Base-by-base conservation (phyloP, 257 asterid species). In the Forsythia viridissima region DNA sequence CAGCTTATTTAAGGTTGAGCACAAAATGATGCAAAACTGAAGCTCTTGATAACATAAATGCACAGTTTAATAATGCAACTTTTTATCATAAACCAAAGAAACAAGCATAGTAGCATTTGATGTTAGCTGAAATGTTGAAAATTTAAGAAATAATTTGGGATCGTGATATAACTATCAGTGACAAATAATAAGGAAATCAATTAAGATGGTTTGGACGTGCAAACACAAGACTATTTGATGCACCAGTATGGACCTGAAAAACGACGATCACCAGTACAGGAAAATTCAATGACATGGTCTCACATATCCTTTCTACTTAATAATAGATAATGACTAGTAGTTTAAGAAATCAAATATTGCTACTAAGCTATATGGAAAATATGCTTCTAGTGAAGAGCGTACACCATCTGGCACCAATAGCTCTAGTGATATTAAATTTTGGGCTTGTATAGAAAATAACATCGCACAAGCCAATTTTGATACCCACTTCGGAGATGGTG, bases 331-430 rank as follows among this genome's bases (percentile, higher is more conserved):
- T 4, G n/a, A 48, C n/a, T 4, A 48, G 2, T 13, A 48, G 57
- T 48, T 13, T 48, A 48, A 46, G 4, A 46, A 48, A 7, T 78
- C 1, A 48, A 16, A 73, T 73, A 52, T 5, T 30, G 41, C 3
- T 43, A 42, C 63, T 63, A 55, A 55, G 76, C 73, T 63, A 63
- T 37, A 52, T 34, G 18, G 57, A n/a, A 36, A n/a, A 20, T 44
- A 69, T 59, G 71, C 34, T 59, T 46, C 77, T 73, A 76, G 36
- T 8, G 24, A 68, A 77, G 7, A 48, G n/a, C 57, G 15, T 48
- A 6, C 57, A 48, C 57, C n/a, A 13, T 48, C 57, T 13, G 57
- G 6, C n/a, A 48, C 15, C 57, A 48, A 48, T 15, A 48, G 57
- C 57, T 48, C 57, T 48, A 13, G 57, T 48, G 55, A 46, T 48